Evolutionary conservation across 2,329 filamentous ascomycete genomes (phyloP), one percentile per base, ranked within the genome.

Genomic region (Fusarium staphyleae): DNA sequence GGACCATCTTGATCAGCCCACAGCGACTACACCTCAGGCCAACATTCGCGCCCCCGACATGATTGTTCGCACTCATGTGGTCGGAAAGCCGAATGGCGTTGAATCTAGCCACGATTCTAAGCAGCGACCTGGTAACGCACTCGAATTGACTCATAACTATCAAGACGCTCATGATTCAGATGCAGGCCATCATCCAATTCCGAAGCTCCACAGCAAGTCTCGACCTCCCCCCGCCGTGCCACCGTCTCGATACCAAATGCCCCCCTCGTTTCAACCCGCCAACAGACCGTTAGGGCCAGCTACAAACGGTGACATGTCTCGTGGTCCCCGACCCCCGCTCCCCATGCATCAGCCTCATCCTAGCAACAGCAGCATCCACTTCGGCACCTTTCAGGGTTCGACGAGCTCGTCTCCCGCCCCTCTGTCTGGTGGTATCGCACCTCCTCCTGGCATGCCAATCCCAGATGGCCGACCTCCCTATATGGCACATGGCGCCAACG

Each of bases 401-500:
- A 80, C 81, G 63, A 80, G 77, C 46, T 81, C 84, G 1, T 87
- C 85, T 5, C 85, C 85, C 2, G 81, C 75, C 15, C 78, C 78
- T 34, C 81, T 71, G 37, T 77, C 77, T 12, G 76, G 74, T 28
- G 76, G 74, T 48, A 78, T 80, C 45, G 77, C 77, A 37, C 77
- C 78, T 41, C 81, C 81, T 33, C 79, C 81, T n/a, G 75, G 76
- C 7, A 74, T 78, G 60, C 61, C 73, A 9, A 63, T 66, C 5
- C 68, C 67, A 5, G 69, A 73, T 46, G 71, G 70, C 22, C 70
- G 68, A 36, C 67, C 70, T 32, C 67, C 70, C 46, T 72, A 70
- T 56, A 73, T 72, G 65, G 66, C 57, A 16, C 69, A 61, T 52
- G 63, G 65, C 48, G 61, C 63, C 28, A 72, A 73, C 59, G 72